Percentiles rank a stretch among this genome's conserved stretches.
phyloP scores from a whole-genome alignment of 305 asterid species.

The Fraxinus dipetala region DNA sequence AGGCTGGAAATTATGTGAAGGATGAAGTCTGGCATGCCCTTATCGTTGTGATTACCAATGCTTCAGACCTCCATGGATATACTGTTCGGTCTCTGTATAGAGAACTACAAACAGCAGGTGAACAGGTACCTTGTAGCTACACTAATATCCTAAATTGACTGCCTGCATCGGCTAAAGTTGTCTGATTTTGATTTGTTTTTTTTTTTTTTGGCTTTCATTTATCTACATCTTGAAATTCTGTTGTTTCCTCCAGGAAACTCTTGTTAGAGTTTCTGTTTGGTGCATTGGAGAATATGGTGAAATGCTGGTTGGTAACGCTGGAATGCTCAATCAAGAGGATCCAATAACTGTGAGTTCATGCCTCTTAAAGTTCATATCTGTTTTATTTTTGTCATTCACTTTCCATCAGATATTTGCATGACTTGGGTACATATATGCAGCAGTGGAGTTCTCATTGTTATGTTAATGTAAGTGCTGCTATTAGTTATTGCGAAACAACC shows the following conservation, averaged over 20 bases:
- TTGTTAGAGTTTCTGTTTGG: conserved; percentile 95
- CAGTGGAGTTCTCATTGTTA: conserved; percentile 1
- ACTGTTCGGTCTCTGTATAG: conserved; percentile 73
- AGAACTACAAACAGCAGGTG: conserved; percentile 65
- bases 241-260: conserved; percentile 65
- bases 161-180: background rate
- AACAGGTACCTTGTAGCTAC: conserved; percentile 58
- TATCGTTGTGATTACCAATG: conserved; percentile 81
- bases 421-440: conserved; percentile 2
- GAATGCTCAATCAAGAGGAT: conserved; percentile 76
- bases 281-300: conserved; percentile 98
- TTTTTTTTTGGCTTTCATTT: background rate
- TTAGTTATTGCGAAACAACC: background rate
- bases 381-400: background rate
- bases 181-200: background rate
- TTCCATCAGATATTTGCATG: conserved; percentile 8
- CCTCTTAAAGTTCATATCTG: conserved; percentile 11
- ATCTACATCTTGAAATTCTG: conserved; percentile 16
- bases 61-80: conserved; percentile 93
- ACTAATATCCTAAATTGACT: background rate
- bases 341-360: conserved; percentile 80
- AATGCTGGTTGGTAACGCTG: conserved; percentile 65
- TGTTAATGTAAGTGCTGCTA: background rate
- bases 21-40: conserved; percentile 98
- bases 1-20: conserved; percentile 97